Percentiles rank a stretch among this genome's conserved stretches.
phyloP scores from a whole-genome alignment of 352 stramenopile species.

The Phytophthora uliginosa region DNA sequence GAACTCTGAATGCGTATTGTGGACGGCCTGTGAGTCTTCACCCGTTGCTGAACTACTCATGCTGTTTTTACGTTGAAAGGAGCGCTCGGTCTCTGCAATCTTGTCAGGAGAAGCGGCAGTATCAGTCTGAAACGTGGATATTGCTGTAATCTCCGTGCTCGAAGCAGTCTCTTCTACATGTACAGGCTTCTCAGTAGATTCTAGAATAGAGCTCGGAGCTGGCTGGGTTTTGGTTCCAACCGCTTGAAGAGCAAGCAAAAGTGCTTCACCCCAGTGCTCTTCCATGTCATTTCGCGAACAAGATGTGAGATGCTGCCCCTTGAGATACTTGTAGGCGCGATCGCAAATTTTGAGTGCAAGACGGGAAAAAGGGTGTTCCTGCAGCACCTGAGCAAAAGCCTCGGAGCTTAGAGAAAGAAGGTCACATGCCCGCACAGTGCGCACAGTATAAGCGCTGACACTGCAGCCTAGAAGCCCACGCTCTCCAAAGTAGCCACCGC shows the following conservation, averaged over 20 bases:
- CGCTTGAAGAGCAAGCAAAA: not conserved
- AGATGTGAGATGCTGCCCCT: not conserved
- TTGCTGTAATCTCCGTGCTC: not conserved
- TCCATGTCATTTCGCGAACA: constrained; percentile 3
- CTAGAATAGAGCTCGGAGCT: not conserved
- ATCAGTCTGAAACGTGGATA: not conserved
- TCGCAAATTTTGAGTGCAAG: not conserved
- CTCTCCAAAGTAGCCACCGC: constrained; percentile 2
- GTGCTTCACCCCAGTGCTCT: not conserved
- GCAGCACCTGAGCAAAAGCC: not conserved
- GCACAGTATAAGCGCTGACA: not conserved
- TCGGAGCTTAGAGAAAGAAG: constrained; percentile 2
- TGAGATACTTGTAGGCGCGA: not conserved
- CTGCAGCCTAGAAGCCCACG: not conserved
- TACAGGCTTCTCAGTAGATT: not conserved
- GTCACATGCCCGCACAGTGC: not conserved
- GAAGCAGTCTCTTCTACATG: not conserved
- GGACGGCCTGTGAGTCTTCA: not conserved
- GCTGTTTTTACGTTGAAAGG: not conserved
- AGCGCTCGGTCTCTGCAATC: not conserved
- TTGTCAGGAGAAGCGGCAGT: not conserved
- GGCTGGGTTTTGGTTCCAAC: not conserved
- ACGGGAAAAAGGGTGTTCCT: not conserved
- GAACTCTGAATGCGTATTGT: not conserved
- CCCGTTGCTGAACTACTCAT: not conserved